phyloP scores from a whole-genome alignment of 495 filamentous ascomycete species.

The Hyaloscypha variabilis region DNA sequence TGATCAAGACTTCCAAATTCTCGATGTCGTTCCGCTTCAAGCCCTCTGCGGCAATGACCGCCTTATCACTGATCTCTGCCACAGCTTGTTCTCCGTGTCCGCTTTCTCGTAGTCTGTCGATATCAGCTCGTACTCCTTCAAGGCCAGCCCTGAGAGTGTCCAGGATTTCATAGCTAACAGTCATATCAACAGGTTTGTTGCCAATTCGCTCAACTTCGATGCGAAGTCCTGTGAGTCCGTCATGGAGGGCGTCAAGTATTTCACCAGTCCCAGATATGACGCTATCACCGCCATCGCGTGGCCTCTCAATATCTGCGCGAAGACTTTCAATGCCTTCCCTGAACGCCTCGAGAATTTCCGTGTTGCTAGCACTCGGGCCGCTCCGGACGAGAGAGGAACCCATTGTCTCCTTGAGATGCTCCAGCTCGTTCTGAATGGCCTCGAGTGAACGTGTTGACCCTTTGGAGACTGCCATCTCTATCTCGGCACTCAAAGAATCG shows the following conservation, averaged over 20 bases:
- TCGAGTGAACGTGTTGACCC: constrained; percentile 53
- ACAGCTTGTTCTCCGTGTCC: constrained; percentile 57
- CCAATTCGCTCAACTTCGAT: constrained; percentile 74
- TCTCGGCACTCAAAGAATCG: constrained; percentile 70
- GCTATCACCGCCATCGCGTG: constrained; percentile 55
- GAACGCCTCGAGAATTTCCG: constrained; percentile 69
- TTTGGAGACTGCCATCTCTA: constrained; percentile 55
- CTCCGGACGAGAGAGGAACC: constrained; percentile 67
- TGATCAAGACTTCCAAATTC: constrained; percentile 78
- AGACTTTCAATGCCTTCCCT: constrained; percentile 70
- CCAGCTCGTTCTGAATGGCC: constrained; percentile 76
- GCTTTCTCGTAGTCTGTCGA: constrained; percentile 69
- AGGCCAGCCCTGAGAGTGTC: constrained; percentile 83
- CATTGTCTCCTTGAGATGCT: constrained; percentile 74
- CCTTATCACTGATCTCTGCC: constrained; percentile 48
- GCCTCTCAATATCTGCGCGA: constrained; percentile 63
- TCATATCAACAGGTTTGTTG: constrained; percentile 78
- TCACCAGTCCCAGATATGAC: constrained; percentile 66
- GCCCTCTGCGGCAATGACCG: constrained; percentile 42
- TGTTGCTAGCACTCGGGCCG: constrained; percentile 49
- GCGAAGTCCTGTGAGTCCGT: constrained; percentile 75
- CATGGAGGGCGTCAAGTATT: constrained; percentile 79
- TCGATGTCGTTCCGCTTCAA: constrained; percentile 74
- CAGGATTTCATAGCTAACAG: constrained; percentile 81
- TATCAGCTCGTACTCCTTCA: constrained; percentile 69